A percentile compares a stretch with the other conserved stretches of the same genome.
Evolutionary conservation across 2,329 filamentous ascomycete species (phyloP).

Genomic region (Colletotrichum lentis): DNA sequence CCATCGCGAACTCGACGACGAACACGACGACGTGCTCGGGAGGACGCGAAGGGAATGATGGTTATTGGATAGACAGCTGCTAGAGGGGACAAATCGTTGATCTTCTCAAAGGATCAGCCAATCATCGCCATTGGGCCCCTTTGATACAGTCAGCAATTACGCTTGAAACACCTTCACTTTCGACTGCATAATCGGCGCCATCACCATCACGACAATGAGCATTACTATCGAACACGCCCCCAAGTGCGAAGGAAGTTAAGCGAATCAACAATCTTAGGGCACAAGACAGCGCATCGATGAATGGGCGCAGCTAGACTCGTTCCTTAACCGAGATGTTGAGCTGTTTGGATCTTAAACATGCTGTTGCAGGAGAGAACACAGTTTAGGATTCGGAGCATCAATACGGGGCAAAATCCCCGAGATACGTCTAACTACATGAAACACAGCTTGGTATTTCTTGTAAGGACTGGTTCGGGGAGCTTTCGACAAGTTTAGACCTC

Average conservation of each 20-base stretch:
- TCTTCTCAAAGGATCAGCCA: not conserved
- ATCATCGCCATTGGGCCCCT: not conserved
- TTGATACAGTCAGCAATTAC: not conserved
- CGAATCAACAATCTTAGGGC: not conserved
- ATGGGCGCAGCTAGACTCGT: not conserved
- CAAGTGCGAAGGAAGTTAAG: not conserved
- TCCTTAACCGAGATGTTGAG: not conserved
- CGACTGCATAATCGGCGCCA: not conserved
- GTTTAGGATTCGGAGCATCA: not conserved
- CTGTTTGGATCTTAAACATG: not conserved
- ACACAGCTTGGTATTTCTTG: not conserved
- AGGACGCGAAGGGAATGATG: not conserved
- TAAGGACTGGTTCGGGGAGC: not conserved
- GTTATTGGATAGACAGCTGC: not conserved
- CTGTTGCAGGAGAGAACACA: not conserved
- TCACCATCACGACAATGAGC: not conserved
- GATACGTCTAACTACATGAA: not conserved
- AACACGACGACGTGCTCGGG: not conserved
- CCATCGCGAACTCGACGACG: not conserved
- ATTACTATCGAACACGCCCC: not conserved
- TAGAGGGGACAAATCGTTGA: not conserved
- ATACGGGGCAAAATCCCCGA: not conserved
- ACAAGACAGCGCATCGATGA: too few relatives aligned
- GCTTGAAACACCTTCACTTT: not conserved
- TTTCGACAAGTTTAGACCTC: not conserved